These are phyloP conservation scores for Alternaria viburni DNA, from an alignment of 2,329 filamentous ascomycete species.

Conservation along the genomic window DNA sequence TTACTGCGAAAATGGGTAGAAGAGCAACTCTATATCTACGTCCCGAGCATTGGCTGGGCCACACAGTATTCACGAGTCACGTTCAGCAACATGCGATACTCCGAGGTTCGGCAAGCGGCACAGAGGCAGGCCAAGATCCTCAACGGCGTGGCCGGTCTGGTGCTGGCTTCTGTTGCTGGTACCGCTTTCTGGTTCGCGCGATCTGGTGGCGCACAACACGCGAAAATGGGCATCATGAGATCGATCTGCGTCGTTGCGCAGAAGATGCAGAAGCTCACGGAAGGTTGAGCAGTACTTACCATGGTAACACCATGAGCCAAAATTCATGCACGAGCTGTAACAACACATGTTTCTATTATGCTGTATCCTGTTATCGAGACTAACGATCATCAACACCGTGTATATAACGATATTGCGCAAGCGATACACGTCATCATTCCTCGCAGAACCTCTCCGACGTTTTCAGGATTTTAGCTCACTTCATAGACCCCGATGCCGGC, in stretches of 20 bases:
- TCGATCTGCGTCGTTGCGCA: conserved; percentile 36
- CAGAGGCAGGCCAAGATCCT: conserved; percentile 51
- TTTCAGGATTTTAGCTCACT: too few species aligned
- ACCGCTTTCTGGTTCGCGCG: conserved; percentile 31
- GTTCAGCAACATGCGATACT: conserved; percentile 92
- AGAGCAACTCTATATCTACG: conserved; percentile 76
- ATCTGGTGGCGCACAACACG: conserved; percentile 26
- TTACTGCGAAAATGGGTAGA: conserved; percentile 84
- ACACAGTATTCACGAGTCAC: conserved; percentile 93
- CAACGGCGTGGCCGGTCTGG: conserved; percentile 36
- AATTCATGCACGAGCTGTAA: background rate
- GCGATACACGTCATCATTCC: too few species aligned
- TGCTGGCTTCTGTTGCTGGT: conserved; percentile 20
- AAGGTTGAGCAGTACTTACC: conserved; percentile 4
- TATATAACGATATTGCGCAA: too few species aligned
- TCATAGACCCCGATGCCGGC: background rate
- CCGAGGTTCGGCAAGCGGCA: conserved; percentile 75
- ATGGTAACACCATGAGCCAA: background rate
- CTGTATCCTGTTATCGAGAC: too few species aligned
- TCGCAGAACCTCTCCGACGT: too few species aligned
- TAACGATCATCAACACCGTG: too few species aligned
- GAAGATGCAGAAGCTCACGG: conserved; percentile 18
- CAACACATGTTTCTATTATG: background rate
- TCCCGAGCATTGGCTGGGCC: conserved; percentile 82
- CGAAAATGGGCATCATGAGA: conserved; percentile 36